Base-by-base conservation (phyloP, 768 basidiomycete genomes). In the Candolleomyces eurysporus region DNA sequence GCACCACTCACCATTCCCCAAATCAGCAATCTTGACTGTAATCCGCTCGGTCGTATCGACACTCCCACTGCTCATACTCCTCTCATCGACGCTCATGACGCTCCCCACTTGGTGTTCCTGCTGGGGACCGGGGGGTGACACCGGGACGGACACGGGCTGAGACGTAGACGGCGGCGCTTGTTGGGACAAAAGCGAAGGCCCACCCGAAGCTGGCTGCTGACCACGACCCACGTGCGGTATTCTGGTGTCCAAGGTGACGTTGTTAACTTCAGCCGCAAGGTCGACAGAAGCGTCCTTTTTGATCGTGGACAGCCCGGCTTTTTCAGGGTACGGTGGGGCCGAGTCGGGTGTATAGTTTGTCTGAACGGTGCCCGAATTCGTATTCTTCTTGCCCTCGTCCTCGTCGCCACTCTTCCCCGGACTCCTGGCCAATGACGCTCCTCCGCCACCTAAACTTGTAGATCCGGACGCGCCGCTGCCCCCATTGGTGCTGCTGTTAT, bases 11-110 rank as follows among this genome's bases (percentile, higher is more conserved):
- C 94, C 94, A 73, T 98, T 98, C 8, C 97, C 97, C 57, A 99
- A 76, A 82, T 99, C 97, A 32, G 96, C 97, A 70, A 99, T 98
- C 82, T 98, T 98, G 57, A 99, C 97, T 6, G 95, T 98, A 63
- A 98, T 97, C 71, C 86, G 85, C 58, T 75, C 74, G 21, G 57
- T 54, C 14, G 45, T 19, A 36, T 58, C 61, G 21, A 65, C 43
- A 7, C 31, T 39, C 31, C 21, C 52, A 14, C 13, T 31, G 31
- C 30, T 31, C 10, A 52, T 14, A 16, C 51, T 26, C 51, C 51
- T 52, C 40, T 19, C 32, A 26, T 56, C 54, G 36, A 56, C 54
- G 22, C 39, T 42, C 54, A 56, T 56, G 8, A 45, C 46, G 17
- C 45, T 48, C 16, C 26, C 46, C 48, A 69, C 92, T 87, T 67